Conservation (phyloP, 495 filamentous ascomycete species). For the Tricharina praecox region DNA sequence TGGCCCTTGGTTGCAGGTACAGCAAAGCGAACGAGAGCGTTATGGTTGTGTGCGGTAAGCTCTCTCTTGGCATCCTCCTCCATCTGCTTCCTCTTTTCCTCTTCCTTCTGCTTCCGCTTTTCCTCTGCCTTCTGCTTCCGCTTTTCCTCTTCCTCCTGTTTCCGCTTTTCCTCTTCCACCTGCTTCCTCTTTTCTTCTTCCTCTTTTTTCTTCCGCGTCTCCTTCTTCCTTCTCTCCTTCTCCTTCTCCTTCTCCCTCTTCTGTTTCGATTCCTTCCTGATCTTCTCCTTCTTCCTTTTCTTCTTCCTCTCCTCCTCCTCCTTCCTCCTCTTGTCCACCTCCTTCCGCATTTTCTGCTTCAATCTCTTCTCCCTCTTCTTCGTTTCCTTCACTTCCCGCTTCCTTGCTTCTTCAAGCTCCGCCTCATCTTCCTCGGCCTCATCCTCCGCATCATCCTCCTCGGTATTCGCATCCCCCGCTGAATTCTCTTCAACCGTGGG, state of each 20-base stretch:
- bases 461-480: background rate
- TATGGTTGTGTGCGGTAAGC: too few species aligned
- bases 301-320: background rate
- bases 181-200: background rate
- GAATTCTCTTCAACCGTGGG: too few species aligned
- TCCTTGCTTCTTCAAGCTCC: background rate
- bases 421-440: background rate
- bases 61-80: background rate
- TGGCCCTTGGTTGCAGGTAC: too few species aligned
- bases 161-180: background rate
- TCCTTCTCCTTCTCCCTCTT: background rate
- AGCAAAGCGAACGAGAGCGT: too few species aligned
- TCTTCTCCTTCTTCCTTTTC: background rate
- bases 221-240: background rate
- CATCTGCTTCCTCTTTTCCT: background rate
- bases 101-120: background rate
- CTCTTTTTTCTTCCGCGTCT: background rate
- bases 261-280: slow-evolving; percentile 6
- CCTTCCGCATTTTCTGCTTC: too few species aligned
- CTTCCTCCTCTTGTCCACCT: too few species aligned
- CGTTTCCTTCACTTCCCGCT: background rate
- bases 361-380: background rate
- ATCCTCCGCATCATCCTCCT: background rate
- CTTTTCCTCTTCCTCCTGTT: background rate
- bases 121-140: background rate